Base-by-base conservation (phyloP, 495 filamentous ascomycete species). In the Aspergillus bridgeri region DNA sequence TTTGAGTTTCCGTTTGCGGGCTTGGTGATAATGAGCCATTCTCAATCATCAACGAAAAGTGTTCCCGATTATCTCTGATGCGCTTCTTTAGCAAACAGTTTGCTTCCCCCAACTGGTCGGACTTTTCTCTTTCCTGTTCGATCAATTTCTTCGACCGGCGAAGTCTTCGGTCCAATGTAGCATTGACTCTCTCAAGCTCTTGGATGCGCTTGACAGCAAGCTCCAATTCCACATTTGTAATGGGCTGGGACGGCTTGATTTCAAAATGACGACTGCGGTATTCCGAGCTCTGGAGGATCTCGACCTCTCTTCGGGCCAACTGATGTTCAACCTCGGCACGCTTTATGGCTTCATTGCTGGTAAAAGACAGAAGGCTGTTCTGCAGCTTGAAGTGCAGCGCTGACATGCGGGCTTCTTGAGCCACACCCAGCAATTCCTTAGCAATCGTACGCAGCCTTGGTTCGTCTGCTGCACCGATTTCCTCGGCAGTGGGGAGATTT, bases 381-480 rank as follows among this genome's bases (percentile, higher is more conserved):
- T 97, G 93, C 48, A 98, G 75, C 65, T 94, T 96, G 77, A 95
- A 88, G 67, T 98, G 94, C 22, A 95, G 86, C 1, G 89, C 87
- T 47, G 89, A 87, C 79, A 90, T 89, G 49, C 91, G 89, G 53
- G 84, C 80, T 58, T 89, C 86, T 48, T 81, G 75, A 6, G 85
- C 71, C 6, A 81, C 72, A 9, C 69, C 65, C 24, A 81, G 69
- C 1, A 86, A 68, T 21, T 82, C 80, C 27, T 76, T 73, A 38
- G 83, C 80, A 51, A 93, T 82, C 27, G 73, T 77, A 38, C 85
- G 82, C 49, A 90, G 79, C 59, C 86, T 82, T 1, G 79, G 75
- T 23, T 81, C 72, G 5, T 79, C 76, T 29, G 85, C 84, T 42
- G 78, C 81, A 46, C 82, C 79, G 46, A 96, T 82, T 57, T 91